A percentile compares a stretch with the other conserved stretches of the same genome.
phyloP scores from a whole-genome alignment of 176 grass and related monocot species.

The barley (Hordeum vulgare) region MorexV3_pseudomolecules_assembly NC_058524.1:568248548-568249047 shows the following conservation, averaged over 20 bases:
- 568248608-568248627: neutral
- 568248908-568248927: slow-evolving; percentile 2
- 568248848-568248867: slow-evolving; percentile 14
- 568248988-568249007: slow-evolving; percentile 17
- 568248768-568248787: neutral
- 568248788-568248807: neutral
- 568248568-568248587: neutral
- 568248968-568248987: slow-evolving; percentile 5
- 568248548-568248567: slow-evolving; percentile 12
- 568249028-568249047: neutral
- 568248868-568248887: slow-evolving; percentile 13
- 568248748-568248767: neutral
- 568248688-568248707: too few species aligned
- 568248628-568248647: neutral
- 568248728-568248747: neutral
- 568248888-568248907: slow-evolving; percentile 3
- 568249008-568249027: neutral
- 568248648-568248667: neutral
- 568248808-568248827: neutral
- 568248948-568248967: neutral
- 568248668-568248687: too few species aligned
- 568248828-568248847: slow-evolving; percentile 8
- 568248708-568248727: too few species aligned
- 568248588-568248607: neutral
- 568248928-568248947: slow-evolving; percentile 31